A percentile compares a stretch with the other conserved stretches of the same genome.
phyloP scores from a whole-genome alignment of 1,284 basidiomycete species.

The Rhodotorula sp. region DNA sequence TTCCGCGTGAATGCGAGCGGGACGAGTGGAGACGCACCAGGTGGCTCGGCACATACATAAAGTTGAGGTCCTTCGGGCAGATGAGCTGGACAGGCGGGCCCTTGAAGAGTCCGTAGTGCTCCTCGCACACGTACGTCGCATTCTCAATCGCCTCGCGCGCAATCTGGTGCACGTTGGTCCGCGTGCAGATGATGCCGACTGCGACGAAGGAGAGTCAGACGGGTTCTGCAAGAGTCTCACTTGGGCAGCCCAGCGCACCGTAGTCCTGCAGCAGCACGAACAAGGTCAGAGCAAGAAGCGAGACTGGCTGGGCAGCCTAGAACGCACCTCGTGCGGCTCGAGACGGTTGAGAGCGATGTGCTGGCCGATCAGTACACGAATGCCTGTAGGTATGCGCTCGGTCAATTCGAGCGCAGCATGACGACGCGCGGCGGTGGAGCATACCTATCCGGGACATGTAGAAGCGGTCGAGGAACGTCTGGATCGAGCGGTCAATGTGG shows the following conservation, averaged over 20 bases:
- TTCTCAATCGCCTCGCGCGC: slow-evolving; percentile 99
- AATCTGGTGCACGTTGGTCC: slow-evolving; percentile 92
- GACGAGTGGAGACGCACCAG: slow-evolving; percentile 45
- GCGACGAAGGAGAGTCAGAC: slow-evolving; percentile 57
- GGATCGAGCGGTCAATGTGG: slow-evolving; percentile 78
- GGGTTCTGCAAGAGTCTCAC: not conserved
- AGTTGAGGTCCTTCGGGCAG: slow-evolving; percentile 81
- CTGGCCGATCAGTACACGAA: slow-evolving; percentile 91
- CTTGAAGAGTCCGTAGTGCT: slow-evolving; percentile 94
- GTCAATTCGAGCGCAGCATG: not conserved
- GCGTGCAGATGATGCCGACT: slow-evolving; percentile 97
- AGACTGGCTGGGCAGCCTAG: no score
- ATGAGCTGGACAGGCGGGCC: slow-evolving; percentile 96
- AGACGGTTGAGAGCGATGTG: slow-evolving; percentile 87
- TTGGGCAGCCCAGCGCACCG: slow-evolving; percentile 5
- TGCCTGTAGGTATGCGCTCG: slow-evolving; percentile 54
- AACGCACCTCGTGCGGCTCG: slow-evolving; percentile 65
- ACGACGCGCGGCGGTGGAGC: not conserved
- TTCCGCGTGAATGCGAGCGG: slow-evolving; percentile 25
- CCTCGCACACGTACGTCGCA: slow-evolving; percentile 96
- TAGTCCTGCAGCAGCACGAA: slow-evolving; percentile 19
- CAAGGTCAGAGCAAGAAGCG: not conserved
- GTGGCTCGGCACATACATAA: slow-evolving; percentile 96
- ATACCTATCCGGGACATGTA: slow-evolving; percentile 88
- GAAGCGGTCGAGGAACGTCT: slow-evolving; percentile 94